A percentile compares a stretch with the other conserved stretches of the same genome.
phyloP scores from a whole-genome alignment of 441 rosid species.

The Manihot esculenta region DNA sequence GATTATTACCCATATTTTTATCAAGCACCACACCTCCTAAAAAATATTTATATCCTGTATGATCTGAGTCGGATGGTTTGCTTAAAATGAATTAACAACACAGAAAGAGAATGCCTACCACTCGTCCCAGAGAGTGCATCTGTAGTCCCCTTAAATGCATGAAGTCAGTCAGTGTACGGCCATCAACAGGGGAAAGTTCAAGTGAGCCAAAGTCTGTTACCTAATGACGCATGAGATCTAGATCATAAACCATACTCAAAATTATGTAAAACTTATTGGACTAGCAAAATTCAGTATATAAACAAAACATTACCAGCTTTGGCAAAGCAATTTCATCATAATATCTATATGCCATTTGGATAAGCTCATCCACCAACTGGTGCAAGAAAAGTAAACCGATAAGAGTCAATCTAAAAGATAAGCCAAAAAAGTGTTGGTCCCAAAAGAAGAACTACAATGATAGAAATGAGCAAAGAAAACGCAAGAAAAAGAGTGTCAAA shows the following conservation, averaged over 20 bases:
- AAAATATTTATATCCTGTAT: not conserved
- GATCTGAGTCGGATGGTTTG: not conserved
- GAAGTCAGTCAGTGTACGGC: conserved; percentile 62
- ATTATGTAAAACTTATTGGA: not conserved
- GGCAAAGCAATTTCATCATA: conserved; percentile 64
- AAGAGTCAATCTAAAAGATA: conserved; percentile 19
- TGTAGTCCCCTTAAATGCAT: conserved; percentile 72
- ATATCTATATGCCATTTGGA: conserved; percentile 49
- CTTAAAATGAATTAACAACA: not conserved
- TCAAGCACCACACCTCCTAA: not conserved
- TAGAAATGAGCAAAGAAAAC: not conserved
- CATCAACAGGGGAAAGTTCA: conserved; percentile 73
- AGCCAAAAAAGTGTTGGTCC: not conserved
- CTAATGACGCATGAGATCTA: conserved; percentile 32
- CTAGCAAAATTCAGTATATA: not conserved
- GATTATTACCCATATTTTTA: not conserved
- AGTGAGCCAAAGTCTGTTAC: conserved; percentile 64
- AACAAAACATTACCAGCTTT: conserved; percentile 48
- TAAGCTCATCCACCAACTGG: conserved; percentile 56
- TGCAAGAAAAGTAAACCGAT: conserved; percentile 18
- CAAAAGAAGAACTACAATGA: conserved; percentile 4
- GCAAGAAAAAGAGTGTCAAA: not conserved
- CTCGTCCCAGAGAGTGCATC: conserved; percentile 53
- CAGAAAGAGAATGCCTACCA: conserved; percentile 38
- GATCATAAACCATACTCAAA: conserved; percentile 13